These are phyloP conservation scores for Gillenia trifoliata DNA, from an alignment of 306 rosid species.

Conservation along the genomic window DNA sequence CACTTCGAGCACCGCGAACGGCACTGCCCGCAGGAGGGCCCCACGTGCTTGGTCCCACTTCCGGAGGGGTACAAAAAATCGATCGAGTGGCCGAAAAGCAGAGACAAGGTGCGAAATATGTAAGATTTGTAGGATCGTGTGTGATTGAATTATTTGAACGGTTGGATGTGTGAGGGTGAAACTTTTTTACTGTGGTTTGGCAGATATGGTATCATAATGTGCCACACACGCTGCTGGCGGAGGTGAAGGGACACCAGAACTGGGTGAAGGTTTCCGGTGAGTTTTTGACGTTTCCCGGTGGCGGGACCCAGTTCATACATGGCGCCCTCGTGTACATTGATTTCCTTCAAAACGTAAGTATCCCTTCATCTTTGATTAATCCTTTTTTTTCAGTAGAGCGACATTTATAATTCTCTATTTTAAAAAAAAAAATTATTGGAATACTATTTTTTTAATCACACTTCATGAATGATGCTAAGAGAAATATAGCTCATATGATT, in stretches of 20 bases:
- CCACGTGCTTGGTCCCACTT: slow-evolving; percentile 66
- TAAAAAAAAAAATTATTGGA: too few species aligned
- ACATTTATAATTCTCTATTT: too few species aligned
- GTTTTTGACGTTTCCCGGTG: slow-evolving; percentile 86
- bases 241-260: slow-evolving; percentile 94
- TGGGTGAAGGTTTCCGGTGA: slow-evolving; percentile 94
- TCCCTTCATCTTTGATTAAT: background rate
- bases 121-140: background rate
- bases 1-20: slow-evolving; percentile 89
- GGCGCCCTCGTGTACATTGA: slow-evolving; percentile 94
- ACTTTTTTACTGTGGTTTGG: slow-evolving; percentile 2
- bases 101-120: slow-evolving; percentile 56
- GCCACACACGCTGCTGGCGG: slow-evolving; percentile 65
- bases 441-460: background rate
- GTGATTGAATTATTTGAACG: background rate
- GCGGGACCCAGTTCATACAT: slow-evolving; percentile 90
- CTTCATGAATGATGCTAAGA: too few species aligned
- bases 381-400: too few species aligned
- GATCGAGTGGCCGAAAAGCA: slow-evolving; percentile 66
- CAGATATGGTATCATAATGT: slow-evolving; percentile 87
- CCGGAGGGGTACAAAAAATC: slow-evolving; percentile 59
- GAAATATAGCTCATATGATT: too few species aligned
- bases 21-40: slow-evolving; percentile 80
- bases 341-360: slow-evolving; percentile 59
- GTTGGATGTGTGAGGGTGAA: background rate